These are phyloP conservation scores for Excoecaria agallocha DNA, from an alignment of 345 rosid genomes.

Conservation along the genomic window DNA sequence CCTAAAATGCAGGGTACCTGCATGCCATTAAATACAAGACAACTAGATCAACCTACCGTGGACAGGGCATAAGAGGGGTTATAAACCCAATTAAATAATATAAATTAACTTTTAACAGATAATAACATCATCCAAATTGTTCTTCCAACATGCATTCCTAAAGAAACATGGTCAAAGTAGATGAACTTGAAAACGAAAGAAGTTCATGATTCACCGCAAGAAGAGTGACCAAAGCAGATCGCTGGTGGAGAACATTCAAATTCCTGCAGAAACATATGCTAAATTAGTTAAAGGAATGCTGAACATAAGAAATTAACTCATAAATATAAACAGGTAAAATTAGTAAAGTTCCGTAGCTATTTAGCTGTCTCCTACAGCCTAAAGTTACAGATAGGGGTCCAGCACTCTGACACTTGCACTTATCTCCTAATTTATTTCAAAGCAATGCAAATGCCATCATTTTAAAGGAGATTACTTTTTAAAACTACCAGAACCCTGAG, in stretches of 20 bases:
- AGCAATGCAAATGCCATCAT: not conserved
- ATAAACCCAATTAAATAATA: not conserved
- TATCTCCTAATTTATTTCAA: slow-evolving; percentile 4
- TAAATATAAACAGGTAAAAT: too few relatives aligned
- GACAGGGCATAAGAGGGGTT: not conserved
- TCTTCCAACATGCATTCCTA: not conserved
- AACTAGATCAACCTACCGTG: slow-evolving; percentile 16
- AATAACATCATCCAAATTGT: too few relatives aligned
- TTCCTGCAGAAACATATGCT: slow-evolving; percentile 43
- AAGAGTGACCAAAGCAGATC: slow-evolving; percentile 51
- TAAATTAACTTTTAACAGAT: not conserved
- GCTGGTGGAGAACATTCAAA: slow-evolving; percentile 59
- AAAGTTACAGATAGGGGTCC: not conserved
- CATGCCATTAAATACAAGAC: slow-evolving; percentile 22
- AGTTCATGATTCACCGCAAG: slow-evolving; percentile 51
- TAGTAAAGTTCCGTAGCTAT: not conserved
- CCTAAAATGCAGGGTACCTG: slow-evolving; percentile 93
- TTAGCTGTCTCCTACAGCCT: not conserved
- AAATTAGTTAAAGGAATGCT: not conserved
- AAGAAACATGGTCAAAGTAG: not conserved
- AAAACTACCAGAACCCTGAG: slow-evolving; percentile 59
- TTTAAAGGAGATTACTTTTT: slow-evolving; percentile 48
- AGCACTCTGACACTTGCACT: slow-evolving; percentile 1
- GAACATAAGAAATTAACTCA: not conserved
- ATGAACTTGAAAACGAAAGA: not conserved